These are phyloP conservation scores for Saccharomycopsis lassenensis DNA, from an alignment of 805 yeast species.

Conservation along the genomic window DNA sequence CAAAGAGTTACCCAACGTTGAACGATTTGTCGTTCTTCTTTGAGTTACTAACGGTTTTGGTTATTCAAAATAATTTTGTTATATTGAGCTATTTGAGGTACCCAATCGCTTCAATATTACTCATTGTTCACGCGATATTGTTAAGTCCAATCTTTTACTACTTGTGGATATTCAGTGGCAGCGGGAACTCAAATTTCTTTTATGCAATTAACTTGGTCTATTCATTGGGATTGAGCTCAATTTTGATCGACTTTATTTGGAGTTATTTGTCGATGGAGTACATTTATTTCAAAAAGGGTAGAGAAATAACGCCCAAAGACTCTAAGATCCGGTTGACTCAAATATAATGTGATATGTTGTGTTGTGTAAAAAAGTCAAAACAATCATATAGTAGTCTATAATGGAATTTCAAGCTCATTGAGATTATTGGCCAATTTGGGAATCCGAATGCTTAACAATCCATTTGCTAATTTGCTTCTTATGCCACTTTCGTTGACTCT, in stretches of 20 bases:
- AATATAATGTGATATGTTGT: slow-evolving; percentile 22
- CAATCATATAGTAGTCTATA: too few relatives aligned
- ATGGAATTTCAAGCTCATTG: slow-evolving; percentile 13
- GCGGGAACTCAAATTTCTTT: slow-evolving; percentile 93
- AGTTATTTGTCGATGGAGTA: slow-evolving; percentile 62
- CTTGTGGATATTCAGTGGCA: slow-evolving; percentile 88
- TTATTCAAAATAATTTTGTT: slow-evolving; percentile 27
- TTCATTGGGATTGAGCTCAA: slow-evolving; percentile 55
- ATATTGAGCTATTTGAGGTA: slow-evolving; percentile 36
- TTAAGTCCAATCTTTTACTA: slow-evolving; percentile 85
- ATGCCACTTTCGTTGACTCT: slow-evolving; percentile 16
- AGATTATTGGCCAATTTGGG: slow-evolving; percentile 15
- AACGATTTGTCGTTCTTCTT: slow-evolving; percentile 60
- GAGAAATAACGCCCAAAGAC: slow-evolving; percentile 23
- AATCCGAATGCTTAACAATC: slow-evolving; percentile 12
- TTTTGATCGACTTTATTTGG: slow-evolving; percentile 75
- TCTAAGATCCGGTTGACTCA: slow-evolving; percentile 39
- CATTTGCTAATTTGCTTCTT: slow-evolving; percentile 11
- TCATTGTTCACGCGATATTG: slow-evolving; percentile 45
- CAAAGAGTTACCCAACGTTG: slow-evolving; percentile 78
- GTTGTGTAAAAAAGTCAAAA: too few relatives aligned
- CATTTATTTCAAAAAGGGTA: slow-evolving; percentile 31
- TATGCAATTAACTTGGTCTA: slow-evolving; percentile 86
- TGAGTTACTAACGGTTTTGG: slow-evolving; percentile 36
- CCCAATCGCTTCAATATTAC: slow-evolving; percentile 38